phyloP scores from a whole-genome alignment of 2,329 filamentous ascomycete genomes.

The Xylaria digitata region DNA sequence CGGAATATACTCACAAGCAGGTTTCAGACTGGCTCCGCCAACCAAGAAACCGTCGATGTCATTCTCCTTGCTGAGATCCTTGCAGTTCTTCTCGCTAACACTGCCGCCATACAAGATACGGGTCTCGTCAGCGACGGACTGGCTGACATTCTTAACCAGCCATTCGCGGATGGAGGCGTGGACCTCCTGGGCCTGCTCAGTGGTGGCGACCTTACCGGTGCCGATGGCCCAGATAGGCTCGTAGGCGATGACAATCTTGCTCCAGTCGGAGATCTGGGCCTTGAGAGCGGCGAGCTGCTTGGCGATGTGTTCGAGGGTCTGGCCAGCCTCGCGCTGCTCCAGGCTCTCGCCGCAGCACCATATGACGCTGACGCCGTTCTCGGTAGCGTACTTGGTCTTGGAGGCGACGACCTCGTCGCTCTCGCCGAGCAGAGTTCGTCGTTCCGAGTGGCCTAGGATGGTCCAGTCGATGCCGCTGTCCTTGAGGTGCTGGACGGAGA shows the following conservation, averaged over 20 bases:
- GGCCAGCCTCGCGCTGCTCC: constrained; percentile 86
- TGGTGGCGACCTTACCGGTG: constrained; percentile 92
- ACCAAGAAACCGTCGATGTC: constrained; percentile 99
- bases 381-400: constrained; percentile 94
- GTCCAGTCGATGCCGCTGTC: constrained; percentile 90
- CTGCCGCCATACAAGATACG: constrained; percentile 96
- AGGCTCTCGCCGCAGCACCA: constrained; percentile 97
- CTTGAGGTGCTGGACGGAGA: constrained; percentile 89
- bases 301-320: constrained; percentile 88
- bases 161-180: constrained; percentile 92
- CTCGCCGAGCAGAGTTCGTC: constrained; percentile 89
- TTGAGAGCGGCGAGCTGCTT: constrained; percentile 86
- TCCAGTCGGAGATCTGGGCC: constrained; percentile 83
- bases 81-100: constrained; percentile 98
- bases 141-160: constrained; percentile 81
- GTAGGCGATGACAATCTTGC: constrained; percentile 95
- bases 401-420: constrained; percentile 84
- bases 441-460: constrained; percentile 94
- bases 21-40: constrained; percentile 95
- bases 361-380: constrained; percentile 89
- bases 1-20: constrained; percentile 76
- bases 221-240: constrained; percentile 98
- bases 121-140: constrained; percentile 83
- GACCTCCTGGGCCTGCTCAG: constrained; percentile 91
- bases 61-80: constrained; percentile 86